Evolutionary conservation across 2,329 filamentous ascomycete species (phyloP), one percentile per base, ranked within the genome.

Genomic region (Tolypocladium cylindrosporum): DNA sequence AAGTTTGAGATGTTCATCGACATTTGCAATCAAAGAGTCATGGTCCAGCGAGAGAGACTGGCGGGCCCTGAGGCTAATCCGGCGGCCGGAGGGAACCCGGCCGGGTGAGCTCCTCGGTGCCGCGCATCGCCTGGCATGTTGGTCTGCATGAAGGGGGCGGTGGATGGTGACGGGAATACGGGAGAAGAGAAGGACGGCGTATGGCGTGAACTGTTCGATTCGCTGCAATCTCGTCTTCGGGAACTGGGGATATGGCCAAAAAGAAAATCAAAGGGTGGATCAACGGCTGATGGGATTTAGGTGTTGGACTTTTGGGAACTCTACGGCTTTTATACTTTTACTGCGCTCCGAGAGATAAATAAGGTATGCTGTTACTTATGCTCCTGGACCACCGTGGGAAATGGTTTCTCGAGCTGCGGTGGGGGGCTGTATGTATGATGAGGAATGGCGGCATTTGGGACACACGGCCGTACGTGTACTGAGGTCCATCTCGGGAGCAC

Each of bases 1-100:
- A 84, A 81, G 66, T 87, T 86, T 63, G 84, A 87, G 70, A 84
- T 85, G 79, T 87, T 87, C 57, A 86, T 87, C 65, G 84, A 87
- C 68, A 85, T 87, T 57, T 87, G 84, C 67, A 87, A 87, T 64
- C 78, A 85, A 67, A 75, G 84, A 55, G 84, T 87, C 61, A 87
- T 87, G 76, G 75, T 85, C 56, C 82, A 84, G 68, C 74, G 83
- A 55, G 79, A 84, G 65, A 75, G 79, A 61, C 72, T 86, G 16
- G 70, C 67, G 36, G 65, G 65, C 34, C 56, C 61, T 34, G 69
- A 69, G 55, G 70, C 64, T 34, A 67, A 62, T 52, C 58, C 61
- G 42, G 63, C 65, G 45, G 61, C 64, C 40, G 67, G 63, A 4
- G 65, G 63, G 48, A 70, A 64, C 40, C 62, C 67, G 53, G 61